Percentiles rank a stretch among this genome's conserved stretches.
Evolutionary conservation across 495 filamentous ascomycete species (phyloP).

Genomic region (Daldinia bambusicola): DNA sequence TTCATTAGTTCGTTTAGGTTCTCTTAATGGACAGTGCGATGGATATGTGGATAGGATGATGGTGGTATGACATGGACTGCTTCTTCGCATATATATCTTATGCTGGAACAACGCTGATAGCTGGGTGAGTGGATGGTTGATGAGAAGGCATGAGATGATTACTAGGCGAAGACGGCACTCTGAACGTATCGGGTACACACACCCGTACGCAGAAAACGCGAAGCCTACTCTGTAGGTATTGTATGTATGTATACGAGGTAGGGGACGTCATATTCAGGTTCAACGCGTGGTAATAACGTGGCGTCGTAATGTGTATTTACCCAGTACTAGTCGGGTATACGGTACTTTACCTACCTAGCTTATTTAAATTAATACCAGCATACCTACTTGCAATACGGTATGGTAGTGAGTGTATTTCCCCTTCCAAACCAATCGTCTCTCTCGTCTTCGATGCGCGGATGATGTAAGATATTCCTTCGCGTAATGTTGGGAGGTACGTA

Average conservation of each 20-base stretch:
- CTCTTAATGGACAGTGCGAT: background rate
- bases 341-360: too few relatives aligned
- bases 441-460: background rate
- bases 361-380: background rate
- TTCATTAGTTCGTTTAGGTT: background rate
- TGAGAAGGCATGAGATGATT: too few relatives aligned
- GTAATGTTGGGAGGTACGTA: background rate
- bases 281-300: constrained; percentile 7
- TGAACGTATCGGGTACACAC: too few relatives aligned
- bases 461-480: constrained; percentile 1
- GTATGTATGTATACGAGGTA: too few relatives aligned
- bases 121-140: background rate
- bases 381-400: background rate
- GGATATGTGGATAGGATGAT: background rate
- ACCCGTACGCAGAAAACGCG: too few relatives aligned
- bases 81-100: background rate
- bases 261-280: background rate
- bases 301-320: background rate
- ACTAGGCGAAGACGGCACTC: background rate
- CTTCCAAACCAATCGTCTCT: background rate
- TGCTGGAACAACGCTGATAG: background rate
- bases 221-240: too few relatives aligned
- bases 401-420: background rate
- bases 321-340: background rate
- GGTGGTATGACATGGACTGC: constrained; percentile 11